phyloP scores from a whole-genome alignment of 1,284 basidiomycete genomes.

The Cryptococcus amylolentus region DNA sequence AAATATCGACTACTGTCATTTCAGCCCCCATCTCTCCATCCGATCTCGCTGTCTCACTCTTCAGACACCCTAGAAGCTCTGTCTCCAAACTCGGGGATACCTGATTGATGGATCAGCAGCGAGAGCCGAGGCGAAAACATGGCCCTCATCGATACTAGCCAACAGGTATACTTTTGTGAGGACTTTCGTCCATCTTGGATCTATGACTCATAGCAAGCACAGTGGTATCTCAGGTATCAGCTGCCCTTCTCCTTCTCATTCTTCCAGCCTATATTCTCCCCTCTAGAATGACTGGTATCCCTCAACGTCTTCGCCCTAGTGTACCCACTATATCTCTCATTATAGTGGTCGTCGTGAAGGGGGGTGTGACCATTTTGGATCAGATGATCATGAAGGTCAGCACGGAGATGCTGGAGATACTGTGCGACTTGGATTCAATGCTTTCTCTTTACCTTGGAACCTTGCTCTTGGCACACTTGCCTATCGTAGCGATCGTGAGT shows the following conservation, averaged over 20 bases:
- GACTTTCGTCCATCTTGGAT: neutral
- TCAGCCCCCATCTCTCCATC: no score
- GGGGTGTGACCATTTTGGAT: slow-evolving; percentile 3
- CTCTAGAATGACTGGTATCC: neutral
- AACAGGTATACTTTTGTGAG: no score
- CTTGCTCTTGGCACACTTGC: slow-evolving; percentile 13
- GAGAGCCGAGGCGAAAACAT: no score
- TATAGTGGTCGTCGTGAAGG: slow-evolving; percentile 1
- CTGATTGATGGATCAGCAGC: no score
- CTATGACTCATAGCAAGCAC: neutral
- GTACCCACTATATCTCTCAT: slow-evolving; percentile 6
- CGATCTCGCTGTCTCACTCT: no score
- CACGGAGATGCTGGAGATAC: neutral
- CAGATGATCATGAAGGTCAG: neutral
- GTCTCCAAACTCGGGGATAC: no score
- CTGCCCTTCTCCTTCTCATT: slow-evolving; percentile 6
- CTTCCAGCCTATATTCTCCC: slow-evolving; percentile 6
- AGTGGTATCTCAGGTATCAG: slow-evolving; percentile 6
- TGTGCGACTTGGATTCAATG: slow-evolving; percentile 7
- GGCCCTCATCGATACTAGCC: no score
- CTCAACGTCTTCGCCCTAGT: neutral
- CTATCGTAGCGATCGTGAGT: slow-evolving; percentile 11
- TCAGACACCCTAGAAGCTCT: no score
- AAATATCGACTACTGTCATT: no score
- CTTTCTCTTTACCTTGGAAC: slow-evolving; percentile 8